Evolutionary conservation across 208 protist species (phyloP), one percentile per base, ranked within the genome.

Genomic region (Crithidia bombi): DNA sequence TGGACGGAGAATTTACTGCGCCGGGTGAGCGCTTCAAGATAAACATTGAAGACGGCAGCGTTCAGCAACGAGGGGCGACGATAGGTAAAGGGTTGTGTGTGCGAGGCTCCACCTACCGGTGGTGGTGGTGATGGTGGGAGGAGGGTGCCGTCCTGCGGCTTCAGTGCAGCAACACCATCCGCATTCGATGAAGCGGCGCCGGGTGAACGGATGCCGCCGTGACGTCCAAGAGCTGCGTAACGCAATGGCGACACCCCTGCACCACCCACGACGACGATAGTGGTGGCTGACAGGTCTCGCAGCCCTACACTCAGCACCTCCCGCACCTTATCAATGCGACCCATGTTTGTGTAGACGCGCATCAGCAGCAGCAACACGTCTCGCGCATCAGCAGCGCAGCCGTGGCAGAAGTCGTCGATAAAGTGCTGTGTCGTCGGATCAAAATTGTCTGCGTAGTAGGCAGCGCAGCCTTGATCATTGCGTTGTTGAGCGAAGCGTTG

Each of bases 1-100:
- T 79, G 73, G 5, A 17, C 43, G n/a, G 83, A 65, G 65, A 82
- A 92, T 44, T 89, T 90, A 30, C 74, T 85, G 1, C 87, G 87
- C 35, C 65, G 55, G 7, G 87, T 92, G 26, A 93, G 71, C 17
- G 81, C 79, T 61, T 92, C 85, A 33, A 95, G 78, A 68, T 93
- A 93, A 35, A 75, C 76, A 61, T 93, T 91, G 73, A 95, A 95
- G 65, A 95, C 62, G 28, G 44, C 30, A 5, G 41, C 59, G 64
- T 67, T 79, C 28, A 79, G 69, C 25, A 75, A 35, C 12, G 74
- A 75, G 17, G 61, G 57, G 21, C 62, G 56, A 23, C 35, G 35
- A 57, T 64, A 79, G 26, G 14, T 11, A 14, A 58, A 41, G 21
- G 26, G 25, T 1, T 5, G 14, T 7, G 6, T 17, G 11, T 14